phyloP scores from a whole-genome alignment of 1,139 yeast species.

The Starmera stellimalicola region DNA sequence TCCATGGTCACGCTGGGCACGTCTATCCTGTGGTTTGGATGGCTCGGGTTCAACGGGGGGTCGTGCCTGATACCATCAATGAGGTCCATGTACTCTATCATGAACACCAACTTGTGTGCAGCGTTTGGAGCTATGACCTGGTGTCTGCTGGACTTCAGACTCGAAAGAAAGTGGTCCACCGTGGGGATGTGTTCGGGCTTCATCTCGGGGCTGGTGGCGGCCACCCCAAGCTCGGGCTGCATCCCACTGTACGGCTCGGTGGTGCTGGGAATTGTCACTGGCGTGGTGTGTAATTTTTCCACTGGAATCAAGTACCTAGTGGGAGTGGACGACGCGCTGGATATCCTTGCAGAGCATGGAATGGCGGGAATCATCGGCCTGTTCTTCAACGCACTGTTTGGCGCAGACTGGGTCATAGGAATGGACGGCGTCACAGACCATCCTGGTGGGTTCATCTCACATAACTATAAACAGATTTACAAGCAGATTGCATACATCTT shows the following conservation, averaged over 20 bases:
- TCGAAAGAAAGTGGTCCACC: slow-evolving; percentile 87
- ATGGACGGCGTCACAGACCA: slow-evolving; percentile 79
- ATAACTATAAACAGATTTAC: slow-evolving; percentile 86
- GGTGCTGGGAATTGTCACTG: slow-evolving; percentile 72
- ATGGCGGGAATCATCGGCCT: slow-evolving; percentile 90
- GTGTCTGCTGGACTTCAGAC: slow-evolving; percentile 82
- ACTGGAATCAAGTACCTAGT: slow-evolving; percentile 79
- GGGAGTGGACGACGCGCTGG: slow-evolving; percentile 85
- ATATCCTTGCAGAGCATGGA: slow-evolving; percentile 97
- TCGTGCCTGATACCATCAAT: slow-evolving; percentile 54
- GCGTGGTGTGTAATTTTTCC: slow-evolving; percentile 79
- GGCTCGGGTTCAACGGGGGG: slow-evolving; percentile 87
- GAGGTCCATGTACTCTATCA: slow-evolving; percentile 53
- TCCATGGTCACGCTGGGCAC: slow-evolving; percentile 73
- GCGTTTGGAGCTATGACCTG: slow-evolving; percentile 88
- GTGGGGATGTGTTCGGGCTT: slow-evolving; percentile 94
- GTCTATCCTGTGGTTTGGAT: slow-evolving; percentile 62
- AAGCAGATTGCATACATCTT: slow-evolving; percentile 77
- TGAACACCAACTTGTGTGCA: slow-evolving; percentile 87
- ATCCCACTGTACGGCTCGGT: slow-evolving; percentile 91
- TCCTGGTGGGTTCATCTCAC: slow-evolving; percentile 86
- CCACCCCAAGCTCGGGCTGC: slow-evolving; percentile 89
- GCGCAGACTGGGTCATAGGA: slow-evolving; percentile 80
- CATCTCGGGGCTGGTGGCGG: slow-evolving; percentile 92
- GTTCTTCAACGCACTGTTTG: slow-evolving; percentile 80